Evolutionary conservation across 2,329 filamentous ascomycete genomes (phyloP).

Genomic region (Pyrenochaeta sp.): DNA sequence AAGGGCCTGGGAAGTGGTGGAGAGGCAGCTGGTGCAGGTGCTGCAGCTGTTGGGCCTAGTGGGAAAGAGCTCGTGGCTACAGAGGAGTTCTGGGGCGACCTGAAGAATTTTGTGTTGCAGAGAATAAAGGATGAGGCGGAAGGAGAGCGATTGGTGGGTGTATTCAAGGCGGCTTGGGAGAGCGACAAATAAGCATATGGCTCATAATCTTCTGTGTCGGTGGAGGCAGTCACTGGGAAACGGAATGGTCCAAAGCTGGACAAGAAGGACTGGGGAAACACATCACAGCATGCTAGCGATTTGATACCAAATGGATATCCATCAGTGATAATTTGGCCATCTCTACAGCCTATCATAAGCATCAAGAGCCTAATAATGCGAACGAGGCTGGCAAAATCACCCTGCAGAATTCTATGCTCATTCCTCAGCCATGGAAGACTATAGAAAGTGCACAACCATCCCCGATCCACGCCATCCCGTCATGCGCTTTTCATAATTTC

Average conservation of each 20-base stretch:
- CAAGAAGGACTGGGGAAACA: neutral
- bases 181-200: slow-evolving; percentile 25
- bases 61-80: slow-evolving; percentile 70
- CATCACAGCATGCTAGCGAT: slow-evolving; percentile 10
- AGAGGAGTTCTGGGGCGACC: slow-evolving; percentile 84
- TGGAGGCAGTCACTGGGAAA: too few relatives aligned
- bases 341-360: slow-evolving; percentile 24
- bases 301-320: slow-evolving; percentile 25
- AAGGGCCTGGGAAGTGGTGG: slow-evolving; percentile 39
- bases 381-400: slow-evolving; percentile 16
- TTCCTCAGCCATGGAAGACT: slow-evolving; percentile 20
- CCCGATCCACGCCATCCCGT: slow-evolving; percentile 2
- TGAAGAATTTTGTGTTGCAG: slow-evolving; percentile 81
- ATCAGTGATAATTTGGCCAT: slow-evolving; percentile 34
- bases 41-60: slow-evolving; percentile 62
- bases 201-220: too few relatives aligned
- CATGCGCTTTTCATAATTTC: slow-evolving; percentile 28
- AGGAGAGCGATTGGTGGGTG: slow-evolving; percentile 69
- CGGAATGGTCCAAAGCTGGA: too few relatives aligned
- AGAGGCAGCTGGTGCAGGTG: slow-evolving; percentile 33
- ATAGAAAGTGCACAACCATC: slow-evolving; percentile 2
- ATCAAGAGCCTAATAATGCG: slow-evolving; percentile 20
- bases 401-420: slow-evolving; percentile 14
- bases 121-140: slow-evolving; percentile 74
- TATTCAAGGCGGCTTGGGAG: slow-evolving; percentile 79